Base-by-base conservation (phyloP, 1,139 yeast species). In the Zygotorulaspora mrakii region DNA sequence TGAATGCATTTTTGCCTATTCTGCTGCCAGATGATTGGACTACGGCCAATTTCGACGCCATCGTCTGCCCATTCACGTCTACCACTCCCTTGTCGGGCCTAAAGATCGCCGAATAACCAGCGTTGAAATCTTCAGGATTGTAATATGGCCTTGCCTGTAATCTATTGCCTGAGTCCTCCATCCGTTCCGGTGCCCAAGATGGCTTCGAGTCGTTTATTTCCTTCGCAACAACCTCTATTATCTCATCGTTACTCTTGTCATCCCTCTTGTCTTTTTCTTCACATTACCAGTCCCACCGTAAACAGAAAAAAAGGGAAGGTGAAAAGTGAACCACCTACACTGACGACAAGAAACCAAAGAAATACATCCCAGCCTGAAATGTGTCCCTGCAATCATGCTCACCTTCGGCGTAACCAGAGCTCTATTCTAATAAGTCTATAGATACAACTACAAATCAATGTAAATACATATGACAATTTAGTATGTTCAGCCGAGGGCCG, bases 51-150 rank as follows among this genome's bases (percentile, higher is more conserved):
- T 66, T 67, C n/a, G 69, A 61, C 0, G 70, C 64, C 6, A 68
- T 54, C 2, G 68, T 59, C 25, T 52, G 46, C 2, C 71, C 71
- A 31, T 61, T 49, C 1, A 53, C 59, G 45, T 67, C 71, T 28
- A 65, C 50, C 7, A 78, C 75, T 26, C 85, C 85, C 13, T 73
- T 68, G 0, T 82, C 82, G 1, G 82, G 80, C 46, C 73, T 71
- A 53, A 68, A 79, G 5, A 77, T 70, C 16, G 80, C 83, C 24
- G 77, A 69, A 52, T 80, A 77, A 6, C 83, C 85, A 2, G 81
- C 79, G 57, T 79, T 71, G 63, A 84, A 84, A 1, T 82, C 68
- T 31, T 74, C 82, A 27, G 83, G 76, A 59, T 82, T 80, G 57
- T 81, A 79, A 61, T 84, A 84, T 3, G 94, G 94, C 61, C 94